Evolutionary conservation across 23 red algal genomes (phyloP), one percentile per base, ranked within the genome.

Genomic region (Gracilaria caudata): DNA sequence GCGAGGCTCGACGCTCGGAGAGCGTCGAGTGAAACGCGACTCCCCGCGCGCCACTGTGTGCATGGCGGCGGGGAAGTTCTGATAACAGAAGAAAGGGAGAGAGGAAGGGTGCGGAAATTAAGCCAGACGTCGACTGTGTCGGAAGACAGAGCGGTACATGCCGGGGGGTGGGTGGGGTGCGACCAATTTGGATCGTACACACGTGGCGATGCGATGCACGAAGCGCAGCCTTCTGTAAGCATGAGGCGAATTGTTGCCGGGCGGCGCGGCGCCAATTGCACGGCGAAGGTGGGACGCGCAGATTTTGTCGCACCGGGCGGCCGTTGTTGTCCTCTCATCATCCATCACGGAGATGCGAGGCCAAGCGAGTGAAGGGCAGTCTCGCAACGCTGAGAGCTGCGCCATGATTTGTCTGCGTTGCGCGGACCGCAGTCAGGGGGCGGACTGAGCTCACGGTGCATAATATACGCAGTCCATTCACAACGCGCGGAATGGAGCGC

Each of bases 41-140:
- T 89, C 85, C 85, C 74, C 74, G 72, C 85, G 85, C 85, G 85
- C 85, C 85, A 78, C 23, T 2, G 51, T 21, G 71, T 77, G 85
- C 85, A 89, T 89, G 85, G 85, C 85, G 85, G 74, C 71, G 85
- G 85, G 85, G 70, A 47, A 47, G 39, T 13, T 32, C 16, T 2
- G 36, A 2, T 9, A 23, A 20, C 2, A 35, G n/a, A 35, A 35
- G 39, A 1, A 35, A 41, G 35, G 68, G 39, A 35, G 68, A 26
- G 11, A 21, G 6, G 32, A n/a, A 24, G 25, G 70, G 7, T 16
- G 70, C 1, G 21, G 20, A 11, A 68, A 68, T 32, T 28, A 29
- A 29, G 64, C 11, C 32, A 2, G 64, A 19, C 3, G 23, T 10
- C 64, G 64, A 4, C 4, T 10, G 16, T n/a, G 29, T n/a, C 28